Evolutionary conservation across 495 filamentous ascomycete species (phyloP).

Genomic region (Darksidea phi): DNA sequence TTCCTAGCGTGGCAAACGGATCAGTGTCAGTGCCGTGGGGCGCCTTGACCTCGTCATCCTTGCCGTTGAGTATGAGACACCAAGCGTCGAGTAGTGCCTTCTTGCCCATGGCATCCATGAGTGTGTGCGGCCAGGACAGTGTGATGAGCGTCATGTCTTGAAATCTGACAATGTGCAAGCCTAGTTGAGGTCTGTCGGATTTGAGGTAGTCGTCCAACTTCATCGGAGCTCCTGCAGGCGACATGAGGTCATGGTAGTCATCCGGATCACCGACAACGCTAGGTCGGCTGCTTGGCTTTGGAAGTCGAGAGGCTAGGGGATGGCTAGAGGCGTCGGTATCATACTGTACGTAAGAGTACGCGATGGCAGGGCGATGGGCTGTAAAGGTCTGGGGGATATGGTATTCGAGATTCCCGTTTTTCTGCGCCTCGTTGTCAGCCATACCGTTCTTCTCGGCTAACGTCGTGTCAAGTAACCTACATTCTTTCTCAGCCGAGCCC

Average conservation of each 20-base stretch:
- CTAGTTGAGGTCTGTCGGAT: constrained; percentile 14
- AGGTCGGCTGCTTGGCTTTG: not conserved
- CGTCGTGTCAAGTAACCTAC: constrained; percentile 4
- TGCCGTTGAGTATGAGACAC: constrained; percentile 14
- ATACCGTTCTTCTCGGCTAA: not conserved
- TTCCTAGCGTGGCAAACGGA: constrained; percentile 19
- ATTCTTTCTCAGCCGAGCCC: constrained; percentile 12
- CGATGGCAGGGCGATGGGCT: not conserved
- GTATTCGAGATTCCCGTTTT: constrained; percentile 16
- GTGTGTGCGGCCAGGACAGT: constrained; percentile 23
- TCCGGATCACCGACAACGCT: not conserved
- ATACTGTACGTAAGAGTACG: not conserved
- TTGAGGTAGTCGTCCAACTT: constrained; percentile 11
- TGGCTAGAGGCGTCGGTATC: constrained; percentile 2
- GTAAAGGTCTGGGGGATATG: constrained; percentile 11
- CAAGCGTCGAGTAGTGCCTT: constrained; percentile 12
- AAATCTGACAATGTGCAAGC: constrained; percentile 21
- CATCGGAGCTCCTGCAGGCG: not conserved
- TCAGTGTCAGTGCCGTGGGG: constrained; percentile 27
- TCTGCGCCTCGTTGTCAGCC: not conserved
- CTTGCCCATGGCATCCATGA: constrained; percentile 22
- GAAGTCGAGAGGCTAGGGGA: constrained; percentile 1
- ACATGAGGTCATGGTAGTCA: not conserved
- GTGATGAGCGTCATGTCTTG: constrained; percentile 20
- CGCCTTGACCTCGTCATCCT: constrained; percentile 15